Percentiles rank a stretch among this genome's conserved stretches.
These are phyloP conservation scores for Phytophthora tubulina DNA, from an alignment of 352 stramenopile species.

Conservation along the genomic window DNA sequence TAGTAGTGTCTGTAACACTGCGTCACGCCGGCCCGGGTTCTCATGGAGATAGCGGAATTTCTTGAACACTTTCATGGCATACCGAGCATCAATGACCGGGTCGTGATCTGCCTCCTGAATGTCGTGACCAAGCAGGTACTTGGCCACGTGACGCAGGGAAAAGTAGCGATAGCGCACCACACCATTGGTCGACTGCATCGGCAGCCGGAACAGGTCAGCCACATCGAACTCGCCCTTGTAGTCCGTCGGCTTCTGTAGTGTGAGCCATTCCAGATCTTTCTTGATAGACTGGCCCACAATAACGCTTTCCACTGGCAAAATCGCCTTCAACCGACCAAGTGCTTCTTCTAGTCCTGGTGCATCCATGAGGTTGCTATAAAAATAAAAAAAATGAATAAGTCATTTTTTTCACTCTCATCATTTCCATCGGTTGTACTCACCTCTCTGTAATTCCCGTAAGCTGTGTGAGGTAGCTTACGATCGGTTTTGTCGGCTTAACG, in stretches of 20 bases:
- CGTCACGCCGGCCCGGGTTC: slow-evolving; percentile 74
- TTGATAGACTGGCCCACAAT: slow-evolving; percentile 94
- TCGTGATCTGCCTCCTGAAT: slow-evolving; percentile 90
- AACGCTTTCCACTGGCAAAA: slow-evolving; percentile 85
- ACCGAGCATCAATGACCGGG: slow-evolving; percentile 86
- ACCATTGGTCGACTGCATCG: slow-evolving; percentile 76
- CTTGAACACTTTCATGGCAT: slow-evolving; percentile 93
- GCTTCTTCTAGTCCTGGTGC: slow-evolving; percentile 81
- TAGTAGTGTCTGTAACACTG: slow-evolving; percentile 82
- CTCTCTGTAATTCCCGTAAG: slow-evolving; percentile 89
- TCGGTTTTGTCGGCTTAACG: slow-evolving; percentile 86
- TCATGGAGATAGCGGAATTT: slow-evolving; percentile 87
- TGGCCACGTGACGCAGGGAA: slow-evolving; percentile 84
- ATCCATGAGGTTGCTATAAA: slow-evolving; percentile 64
- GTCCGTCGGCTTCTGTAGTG: slow-evolving; percentile 80
- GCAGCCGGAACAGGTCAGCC: slow-evolving; percentile 84
- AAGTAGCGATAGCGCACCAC: slow-evolving; percentile 88
- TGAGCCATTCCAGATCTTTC: slow-evolving; percentile 94
- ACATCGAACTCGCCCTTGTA: slow-evolving; percentile 91
- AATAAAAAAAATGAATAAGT: slow-evolving; percentile 3
- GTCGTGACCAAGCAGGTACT: slow-evolving; percentile 81
- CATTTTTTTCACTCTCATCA: not conserved
- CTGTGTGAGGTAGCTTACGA: slow-evolving; percentile 93
- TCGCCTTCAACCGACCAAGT: slow-evolving; percentile 72
- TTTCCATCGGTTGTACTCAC: slow-evolving; percentile 34